phyloP scores from a whole-genome alignment of 148 eudicot species.

The Heliosperma pusillum region DNA sequence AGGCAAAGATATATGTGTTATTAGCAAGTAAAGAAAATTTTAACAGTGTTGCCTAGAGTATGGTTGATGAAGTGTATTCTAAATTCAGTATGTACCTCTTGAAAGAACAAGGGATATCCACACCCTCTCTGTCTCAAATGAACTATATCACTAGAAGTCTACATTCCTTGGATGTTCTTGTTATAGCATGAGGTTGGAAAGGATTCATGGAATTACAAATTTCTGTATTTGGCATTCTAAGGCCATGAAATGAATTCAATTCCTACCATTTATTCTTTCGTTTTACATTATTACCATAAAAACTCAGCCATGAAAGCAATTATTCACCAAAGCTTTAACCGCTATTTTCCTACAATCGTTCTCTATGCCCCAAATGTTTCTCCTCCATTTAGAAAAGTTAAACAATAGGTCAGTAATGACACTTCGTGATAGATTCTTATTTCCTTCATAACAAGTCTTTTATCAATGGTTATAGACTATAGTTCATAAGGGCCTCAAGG shows the following conservation, averaged over 20 bases:
- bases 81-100: conserved; percentile 46
- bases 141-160: neutral
- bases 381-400: neutral
- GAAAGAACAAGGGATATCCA: conserved; percentile 68
- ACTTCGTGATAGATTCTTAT: neutral
- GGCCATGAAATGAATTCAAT: neutral
- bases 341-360: neutral
- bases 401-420: neutral
- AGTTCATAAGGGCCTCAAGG: neutral
- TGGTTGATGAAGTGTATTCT: neutral
- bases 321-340: neutral
- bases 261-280: neutral
- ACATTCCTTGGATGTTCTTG: neutral
- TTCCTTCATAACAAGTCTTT: neutral
- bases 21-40: neutral
- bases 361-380: neutral
- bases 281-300: neutral
- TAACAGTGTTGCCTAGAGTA: neutral
- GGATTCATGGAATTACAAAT: neutral
- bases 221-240: neutral
- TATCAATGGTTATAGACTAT: neutral
- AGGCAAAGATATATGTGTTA: neutral
- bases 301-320: neutral
- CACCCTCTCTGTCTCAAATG: too few relatives aligned
- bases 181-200: neutral